phyloP scores from a whole-genome alignment of 1,284 basidiomycete species.

The Ustilago cynodontis region DNA sequence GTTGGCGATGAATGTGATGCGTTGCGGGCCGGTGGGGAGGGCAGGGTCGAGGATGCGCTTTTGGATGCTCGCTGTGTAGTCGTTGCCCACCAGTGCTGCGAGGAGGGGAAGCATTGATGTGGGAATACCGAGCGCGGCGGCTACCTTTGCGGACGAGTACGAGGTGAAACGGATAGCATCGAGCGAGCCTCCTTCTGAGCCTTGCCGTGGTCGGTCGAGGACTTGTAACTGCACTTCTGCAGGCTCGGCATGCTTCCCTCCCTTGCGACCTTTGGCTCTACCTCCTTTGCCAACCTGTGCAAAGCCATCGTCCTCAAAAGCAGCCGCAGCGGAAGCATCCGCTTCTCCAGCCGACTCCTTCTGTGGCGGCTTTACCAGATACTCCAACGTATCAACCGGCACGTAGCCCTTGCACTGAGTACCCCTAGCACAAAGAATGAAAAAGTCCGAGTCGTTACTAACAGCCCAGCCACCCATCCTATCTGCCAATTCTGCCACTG shows the following conservation, averaged over 20 bases:
- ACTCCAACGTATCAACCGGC: slow-evolving; percentile 55
- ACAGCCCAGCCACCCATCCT: slow-evolving; percentile 54
- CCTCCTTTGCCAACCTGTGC: slow-evolving; percentile 42
- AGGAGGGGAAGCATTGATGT: slow-evolving; percentile 55
- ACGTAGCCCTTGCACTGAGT: slow-evolving; percentile 54
- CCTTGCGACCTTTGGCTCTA: slow-evolving; percentile 26
- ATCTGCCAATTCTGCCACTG: slow-evolving; percentile 58
- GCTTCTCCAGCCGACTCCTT: slow-evolving; percentile 2
- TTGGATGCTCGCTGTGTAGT: slow-evolving; percentile 57
- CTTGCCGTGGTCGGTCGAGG: slow-evolving; percentile 15
- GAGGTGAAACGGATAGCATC: slow-evolving; percentile 39
- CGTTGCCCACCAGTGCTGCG: slow-evolving; percentile 61
- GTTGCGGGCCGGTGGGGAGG: slow-evolving; percentile 34
- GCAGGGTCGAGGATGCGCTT: slow-evolving; percentile 49
- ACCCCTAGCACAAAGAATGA: slow-evolving; percentile 59
- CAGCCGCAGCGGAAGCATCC: neutral
- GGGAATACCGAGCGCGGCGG: slow-evolving; percentile 50
- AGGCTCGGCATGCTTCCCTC: neutral
- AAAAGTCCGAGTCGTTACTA: slow-evolving; percentile 62
- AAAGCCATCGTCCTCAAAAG: slow-evolving; percentile 58
- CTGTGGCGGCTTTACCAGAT: slow-evolving; percentile 32
- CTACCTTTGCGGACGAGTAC: slow-evolving; percentile 54
- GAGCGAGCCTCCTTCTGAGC: slow-evolving; percentile 21
- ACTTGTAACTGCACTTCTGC: neutral
- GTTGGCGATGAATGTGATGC: slow-evolving; percentile 47